These are phyloP conservation scores for Bolboschoenus planiculmis DNA, from an alignment of 176 grass and related monocot genomes.

Conservation along the genomic window DNA sequence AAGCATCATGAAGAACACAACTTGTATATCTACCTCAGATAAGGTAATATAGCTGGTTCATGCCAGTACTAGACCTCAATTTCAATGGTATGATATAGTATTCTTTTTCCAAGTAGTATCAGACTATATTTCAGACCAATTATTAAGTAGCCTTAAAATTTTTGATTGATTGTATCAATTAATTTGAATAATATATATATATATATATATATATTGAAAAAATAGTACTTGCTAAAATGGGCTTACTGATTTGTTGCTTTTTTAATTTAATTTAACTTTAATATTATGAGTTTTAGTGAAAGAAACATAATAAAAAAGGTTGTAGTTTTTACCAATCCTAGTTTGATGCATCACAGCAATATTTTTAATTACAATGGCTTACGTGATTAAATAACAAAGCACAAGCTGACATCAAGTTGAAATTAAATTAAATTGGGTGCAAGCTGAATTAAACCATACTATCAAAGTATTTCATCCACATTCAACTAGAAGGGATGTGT, in stretches of 20 bases:
- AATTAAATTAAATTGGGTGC: background rate
- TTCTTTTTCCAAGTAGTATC: background rate
- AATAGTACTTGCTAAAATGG: background rate
- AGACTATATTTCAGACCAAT: background rate
- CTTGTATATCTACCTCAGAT: constrained; percentile 83
- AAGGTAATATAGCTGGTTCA: constrained; percentile 48
- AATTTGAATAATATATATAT: background rate
- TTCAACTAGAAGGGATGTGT: background rate
- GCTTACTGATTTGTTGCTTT: background rate
- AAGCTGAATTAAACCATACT: background rate
- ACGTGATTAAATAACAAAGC: background rate
- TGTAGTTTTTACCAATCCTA: background rate
- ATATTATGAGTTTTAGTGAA: background rate
- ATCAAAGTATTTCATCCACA: background rate
- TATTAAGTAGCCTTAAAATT: background rate
- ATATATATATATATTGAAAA: too few species aligned
- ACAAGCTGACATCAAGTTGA: constrained; percentile 1
- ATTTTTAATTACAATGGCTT: background rate
- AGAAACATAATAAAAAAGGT: background rate
- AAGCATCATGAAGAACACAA: constrained; percentile 98
- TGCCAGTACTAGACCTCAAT: background rate
- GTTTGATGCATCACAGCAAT: background rate
- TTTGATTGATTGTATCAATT: background rate
- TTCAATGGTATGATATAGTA: background rate
- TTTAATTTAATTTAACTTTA: background rate